phyloP scores from a whole-genome alignment of 192 early-diverging fungal genomes.

The Allomyces macrogynus region DNA sequence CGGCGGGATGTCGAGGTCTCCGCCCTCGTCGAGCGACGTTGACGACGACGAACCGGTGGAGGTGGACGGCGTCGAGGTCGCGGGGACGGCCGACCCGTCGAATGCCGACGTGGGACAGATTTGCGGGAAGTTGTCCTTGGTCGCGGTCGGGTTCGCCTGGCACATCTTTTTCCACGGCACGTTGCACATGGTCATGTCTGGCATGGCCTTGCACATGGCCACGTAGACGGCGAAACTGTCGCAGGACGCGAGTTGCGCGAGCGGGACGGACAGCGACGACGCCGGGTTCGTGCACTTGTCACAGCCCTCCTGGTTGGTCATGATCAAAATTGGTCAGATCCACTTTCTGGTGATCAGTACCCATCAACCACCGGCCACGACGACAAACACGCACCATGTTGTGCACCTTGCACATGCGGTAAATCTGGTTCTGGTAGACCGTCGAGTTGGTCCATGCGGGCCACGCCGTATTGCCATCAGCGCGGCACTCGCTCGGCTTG shows the following conservation, averaged over 20 bases:
- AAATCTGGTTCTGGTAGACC: background rate
- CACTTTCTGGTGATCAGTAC: no score
- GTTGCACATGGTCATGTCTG: conserved; percentile 37
- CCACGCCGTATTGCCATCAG: background rate
- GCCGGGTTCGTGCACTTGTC: no score
- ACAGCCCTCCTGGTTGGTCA: no score
- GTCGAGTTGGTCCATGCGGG: background rate
- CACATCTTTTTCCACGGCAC: conserved; percentile 26
- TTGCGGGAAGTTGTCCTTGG: background rate
- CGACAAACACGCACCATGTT: background rate
- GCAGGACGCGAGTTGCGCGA: conserved; percentile 12
- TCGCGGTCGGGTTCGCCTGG: conserved; percentile 8
- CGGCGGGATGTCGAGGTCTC: conserved; percentile 11
- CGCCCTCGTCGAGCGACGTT: no score
- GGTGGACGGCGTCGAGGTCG: no score
- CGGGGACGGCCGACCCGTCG: no score
- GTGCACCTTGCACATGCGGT: background rate
- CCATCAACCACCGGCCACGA: no score
- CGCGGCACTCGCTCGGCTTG: background rate
- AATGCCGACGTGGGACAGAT: background rate
- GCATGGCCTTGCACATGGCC: conserved; percentile 37
- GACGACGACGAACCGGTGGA: conserved; percentile 3
- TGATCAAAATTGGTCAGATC: no score
- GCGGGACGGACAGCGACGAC: background rate
- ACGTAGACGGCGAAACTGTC: conserved; percentile 33